phyloP scores from a whole-genome alignment of 495 filamentous ascomycete genomes.

The Thermothielavioides terrestris region DNA sequence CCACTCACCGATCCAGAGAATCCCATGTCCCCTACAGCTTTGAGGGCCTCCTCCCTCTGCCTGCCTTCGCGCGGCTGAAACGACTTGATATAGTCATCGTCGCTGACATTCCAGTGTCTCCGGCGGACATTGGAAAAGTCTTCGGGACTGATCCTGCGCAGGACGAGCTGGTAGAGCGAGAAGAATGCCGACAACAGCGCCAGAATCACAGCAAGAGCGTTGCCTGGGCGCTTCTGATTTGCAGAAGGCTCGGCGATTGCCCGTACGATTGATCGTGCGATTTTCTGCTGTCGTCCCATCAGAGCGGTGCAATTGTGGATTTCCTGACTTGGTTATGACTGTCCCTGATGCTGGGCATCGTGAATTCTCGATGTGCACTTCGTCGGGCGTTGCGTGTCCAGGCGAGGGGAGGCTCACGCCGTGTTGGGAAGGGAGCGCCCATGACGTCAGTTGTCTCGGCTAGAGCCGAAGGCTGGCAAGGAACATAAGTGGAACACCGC shows the following conservation, averaged over 20 bases:
- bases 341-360: too few relatives aligned
- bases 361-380: too few relatives aligned
- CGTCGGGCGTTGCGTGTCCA: too few relatives aligned
- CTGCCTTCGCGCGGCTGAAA: conserved; percentile 14
- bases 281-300: conserved; percentile 24
- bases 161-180: conserved; percentile 29
- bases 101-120: conserved; percentile 22
- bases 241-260: conserved; percentile 26
- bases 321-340: too few relatives aligned
- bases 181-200: conserved; percentile 29
- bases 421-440: neutral
- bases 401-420: too few relatives aligned
- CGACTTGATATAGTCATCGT: conserved; percentile 20
- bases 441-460: neutral
- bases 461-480: too few relatives aligned
- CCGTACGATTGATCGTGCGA: conserved; percentile 29
- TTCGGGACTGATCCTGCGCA: conserved; percentile 30
- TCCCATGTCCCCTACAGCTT: conserved; percentile 28
- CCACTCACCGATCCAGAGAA: conserved; percentile 27
- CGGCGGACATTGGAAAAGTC: conserved; percentile 29
- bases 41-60: conserved; percentile 16
- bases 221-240: conserved; percentile 4
- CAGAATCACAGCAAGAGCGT: conserved; percentile 16
- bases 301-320: neutral
- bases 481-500: too few relatives aligned